Conservation (phyloP, 2,329 filamentous ascomycete genomes). For the Sphaerulina musiva region DNA sequence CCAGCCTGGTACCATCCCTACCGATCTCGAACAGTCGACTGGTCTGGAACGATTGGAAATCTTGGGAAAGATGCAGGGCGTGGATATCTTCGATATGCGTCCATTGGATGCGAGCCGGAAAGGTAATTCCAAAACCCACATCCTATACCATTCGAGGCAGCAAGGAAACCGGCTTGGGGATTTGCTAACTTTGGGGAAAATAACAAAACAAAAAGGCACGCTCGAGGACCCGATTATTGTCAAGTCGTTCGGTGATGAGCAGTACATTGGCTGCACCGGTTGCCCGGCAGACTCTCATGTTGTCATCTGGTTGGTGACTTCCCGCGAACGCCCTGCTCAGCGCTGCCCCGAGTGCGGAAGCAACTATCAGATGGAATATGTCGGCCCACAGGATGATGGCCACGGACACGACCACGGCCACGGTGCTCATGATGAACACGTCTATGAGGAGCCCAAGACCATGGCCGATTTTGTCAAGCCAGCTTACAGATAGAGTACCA, state of each 20-base stretch:
- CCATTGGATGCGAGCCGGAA: constrained; percentile 84
- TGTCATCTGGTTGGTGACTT: constrained; percentile 83
- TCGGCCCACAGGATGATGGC: constrained; percentile 72
- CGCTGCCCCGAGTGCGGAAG: constrained; percentile 95
- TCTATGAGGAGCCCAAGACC: constrained; percentile 80
- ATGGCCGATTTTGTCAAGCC: constrained; percentile 95
- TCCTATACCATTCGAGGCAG: not conserved
- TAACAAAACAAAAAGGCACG: constrained; percentile 54
- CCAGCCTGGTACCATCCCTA: constrained; percentile 73
- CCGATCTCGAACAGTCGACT: constrained; percentile 90
- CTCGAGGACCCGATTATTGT: constrained; percentile 84
- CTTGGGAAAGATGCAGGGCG: constrained; percentile 96
- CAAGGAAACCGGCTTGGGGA: not conserved
- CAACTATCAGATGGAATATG: constrained; percentile 96
- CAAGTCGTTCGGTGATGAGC: constrained; percentile 88
- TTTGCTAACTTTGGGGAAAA: not conserved
- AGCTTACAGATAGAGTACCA: constrained; percentile 67
- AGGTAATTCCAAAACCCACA: constrained; percentile 46
- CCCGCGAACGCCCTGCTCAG: constrained; percentile 82
- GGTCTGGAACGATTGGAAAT: constrained; percentile 98
- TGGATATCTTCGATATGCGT: constrained; percentile 97
- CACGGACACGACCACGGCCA: constrained; percentile 45
- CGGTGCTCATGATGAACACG: constrained; percentile 44
- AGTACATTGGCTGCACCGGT: constrained; percentile 94
- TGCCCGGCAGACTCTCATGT: constrained; percentile 85